Evolutionary conservation across 306 rosid genomes (phyloP), one percentile per base, ranked within the genome.

Genomic region (Prunus dulcis): DNA sequence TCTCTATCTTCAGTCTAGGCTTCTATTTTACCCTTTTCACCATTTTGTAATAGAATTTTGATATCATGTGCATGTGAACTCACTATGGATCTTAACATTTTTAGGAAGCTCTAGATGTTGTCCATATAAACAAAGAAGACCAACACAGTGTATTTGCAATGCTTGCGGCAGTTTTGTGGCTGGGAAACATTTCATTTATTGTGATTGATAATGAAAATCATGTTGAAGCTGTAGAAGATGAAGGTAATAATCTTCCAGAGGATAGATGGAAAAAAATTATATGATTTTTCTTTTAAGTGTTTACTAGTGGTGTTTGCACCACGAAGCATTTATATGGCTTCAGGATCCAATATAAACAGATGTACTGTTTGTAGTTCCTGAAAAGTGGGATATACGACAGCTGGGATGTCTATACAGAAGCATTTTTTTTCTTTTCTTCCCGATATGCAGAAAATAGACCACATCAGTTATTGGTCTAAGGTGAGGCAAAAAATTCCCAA

Each of bases 151-250:
- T 96, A 78, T 96, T 96, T 91, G 97, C 99, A 68, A 92, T 96
- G 99, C 91, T 96, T 83, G 92, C 98, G 83, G 99, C 99, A 62
- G 97, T 96, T n/a, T 87, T 96, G 72, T 96, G 99, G 99, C 84
- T 96, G 34, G 99, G 99, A 87, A 86, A 96, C 82, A 80, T 92
- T 75, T 88, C 97, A 30, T 96, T 92, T 82, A 76, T 80, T 63
- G 91, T 88, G 83, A 84, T 88, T 45, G 99, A 96, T 83, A 91
- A 92, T 84, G 99, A 96, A 88, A 91, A 92, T 83, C 99, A 96
- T 82, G 91, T 89, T 82, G 90, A 92, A 86, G 88, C 85, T 71
- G 81, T 89, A 77, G 96, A 78, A 71, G 97, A 96, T 80, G 99
- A 89, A 86, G 93, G 99, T 96, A 86, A 80, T 83, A 43, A 25